Base-by-base conservation (phyloP, 495 filamentous ascomycete species). In the Cairneyella variabilis region DNA sequence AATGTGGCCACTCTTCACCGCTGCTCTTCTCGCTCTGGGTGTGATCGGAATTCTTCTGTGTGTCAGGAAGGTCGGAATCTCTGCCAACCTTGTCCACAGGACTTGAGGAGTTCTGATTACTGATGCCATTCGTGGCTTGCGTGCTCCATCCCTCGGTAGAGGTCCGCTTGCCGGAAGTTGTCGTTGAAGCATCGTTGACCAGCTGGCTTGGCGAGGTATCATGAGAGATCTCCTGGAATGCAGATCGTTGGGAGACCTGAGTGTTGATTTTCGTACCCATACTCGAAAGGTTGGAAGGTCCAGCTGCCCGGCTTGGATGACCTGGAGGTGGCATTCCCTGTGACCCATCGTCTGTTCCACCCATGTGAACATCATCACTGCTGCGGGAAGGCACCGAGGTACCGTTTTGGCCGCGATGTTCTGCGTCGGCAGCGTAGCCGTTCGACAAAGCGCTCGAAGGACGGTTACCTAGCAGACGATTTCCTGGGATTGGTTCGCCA, bases 141-240 rank as follows among this genome's bases (percentile, higher is more conserved):
- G 84, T 86, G 58, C 82, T 82, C 61, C 76, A 74, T 55, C 73
- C 27, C 65, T 58, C 70, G n/a, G n/a, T n/a, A 58, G 6, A 61
- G 2, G 83, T 86, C 59, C 88, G 90, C 58, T 89, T 83, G 32
- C 86, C 82, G 3, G 86, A 89, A 36, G 86, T 87, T n/a, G 88
- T 90, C 0, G 89, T 93, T 7, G 91, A 95, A 3, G 90, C 91
- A 60, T 91, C 86, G 59, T 96, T 96, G 23, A 79, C 69, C 54
- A 92, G 83, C 39, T 89, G 86, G 3, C 76, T 82, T 3, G 87
- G 82, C 45, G 90, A 84, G 27, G 90, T 85, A 12, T 86, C 87
- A 8, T 82, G 80, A 9, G 86, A 83, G 65, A 96, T 77, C 20
- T 86, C 79, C 3, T 88, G 91, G 44, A 90, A 75, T 0, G 78